Base-by-base conservation (phyloP, 768 basidiomycete species). In the Lactarius tabidus region DNA sequence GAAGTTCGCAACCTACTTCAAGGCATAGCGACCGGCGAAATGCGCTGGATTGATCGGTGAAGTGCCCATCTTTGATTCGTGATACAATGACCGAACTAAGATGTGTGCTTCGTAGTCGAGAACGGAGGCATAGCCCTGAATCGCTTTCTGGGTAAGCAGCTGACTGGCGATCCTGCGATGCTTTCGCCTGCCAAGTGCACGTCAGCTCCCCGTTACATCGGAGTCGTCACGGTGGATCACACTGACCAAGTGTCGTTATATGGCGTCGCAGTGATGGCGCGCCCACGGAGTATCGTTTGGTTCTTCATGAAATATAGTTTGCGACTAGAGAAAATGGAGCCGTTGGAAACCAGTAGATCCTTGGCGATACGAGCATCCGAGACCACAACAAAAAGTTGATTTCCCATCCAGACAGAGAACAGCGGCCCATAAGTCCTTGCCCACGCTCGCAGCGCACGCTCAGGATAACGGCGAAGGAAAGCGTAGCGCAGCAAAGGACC, bases 401-500 rank as follows among this genome's bases (percentile, higher is more conserved):
- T 77, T 20, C 81, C 81, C 26, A 83, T 74, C 75, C 76, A 79
- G 59, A 82, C 64, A 8, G 81, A 81, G 66, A 77, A 81, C 14
- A 82, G 61, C 0, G 79, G 71, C 0, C 81, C 81, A 61, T 75
- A 82, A 60, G 76, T 75, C 62, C 77, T 76, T 1, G 78, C 75
- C 81, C 81, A 82, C 39, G 70, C 63, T 59, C 79, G 75, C 18
- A 82, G 73, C 1, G 75, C 75, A 31, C 78, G 74, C 70, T 82
- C 81, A 4, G 81, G 80, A 43, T 78, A 80, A 17, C 74, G 62
- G 6, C 76, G 76, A 26, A 81, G 73, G 70, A 76, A 80, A 7
- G 77, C 75, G 57, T 78, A 79, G 10, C 69, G 67, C 20, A 70
- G 29, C 7, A 64, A 64, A 26, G 72, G 72, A 6, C 72, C 72